phyloP scores from a whole-genome alignment of 352 stramenopile genomes.

The Phytopythium litorale region DNA sequence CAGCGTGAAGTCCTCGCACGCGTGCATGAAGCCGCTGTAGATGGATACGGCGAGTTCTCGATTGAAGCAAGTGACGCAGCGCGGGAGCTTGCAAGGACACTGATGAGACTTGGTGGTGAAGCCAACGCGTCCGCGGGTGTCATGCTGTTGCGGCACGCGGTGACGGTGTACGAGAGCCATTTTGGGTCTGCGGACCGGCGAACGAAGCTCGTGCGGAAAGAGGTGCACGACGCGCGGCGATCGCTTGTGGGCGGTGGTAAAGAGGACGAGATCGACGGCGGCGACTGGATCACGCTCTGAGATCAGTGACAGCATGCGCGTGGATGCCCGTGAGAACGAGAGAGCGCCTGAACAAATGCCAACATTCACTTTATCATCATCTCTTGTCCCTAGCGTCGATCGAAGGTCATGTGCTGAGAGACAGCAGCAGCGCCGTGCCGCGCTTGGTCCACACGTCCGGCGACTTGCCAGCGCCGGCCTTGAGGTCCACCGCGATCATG shows the following conservation, averaged over 20 bases:
- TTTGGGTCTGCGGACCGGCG: slow-evolving; percentile 53
- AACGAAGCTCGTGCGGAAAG: slow-evolving; percentile 33
- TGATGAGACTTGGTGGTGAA: slow-evolving; percentile 30
- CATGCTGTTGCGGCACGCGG: slow-evolving; percentile 29
- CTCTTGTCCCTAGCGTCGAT: neutral
- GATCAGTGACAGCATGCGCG: neutral
- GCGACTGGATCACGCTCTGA: slow-evolving; percentile 52
- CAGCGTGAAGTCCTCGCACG: slow-evolving; percentile 30
- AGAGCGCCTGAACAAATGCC: neutral
- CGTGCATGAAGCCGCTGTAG: slow-evolving; percentile 35
- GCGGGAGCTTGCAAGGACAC: slow-evolving; percentile 29
- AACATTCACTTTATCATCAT: too few relatives aligned
- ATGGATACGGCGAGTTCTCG: slow-evolving; percentile 65
- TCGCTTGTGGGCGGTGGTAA: slow-evolving; percentile 16
- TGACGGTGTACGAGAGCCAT: slow-evolving; percentile 51
- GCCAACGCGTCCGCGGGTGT: slow-evolving; percentile 30
- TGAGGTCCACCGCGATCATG: slow-evolving; percentile 93
- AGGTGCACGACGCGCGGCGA: slow-evolving; percentile 33
- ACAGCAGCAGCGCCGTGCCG: slow-evolving; percentile 91
- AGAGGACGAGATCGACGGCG: slow-evolving; percentile 27
- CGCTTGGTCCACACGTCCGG: slow-evolving; percentile 93
- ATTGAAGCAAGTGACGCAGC: slow-evolving; percentile 47
- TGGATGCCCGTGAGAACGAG: neutral
- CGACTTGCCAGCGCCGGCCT: slow-evolving; percentile 77
- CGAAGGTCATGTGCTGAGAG: slow-evolving; percentile 63